phyloP scores from a whole-genome alignment of 331 rosid species.

The Ulmus americana region DNA sequence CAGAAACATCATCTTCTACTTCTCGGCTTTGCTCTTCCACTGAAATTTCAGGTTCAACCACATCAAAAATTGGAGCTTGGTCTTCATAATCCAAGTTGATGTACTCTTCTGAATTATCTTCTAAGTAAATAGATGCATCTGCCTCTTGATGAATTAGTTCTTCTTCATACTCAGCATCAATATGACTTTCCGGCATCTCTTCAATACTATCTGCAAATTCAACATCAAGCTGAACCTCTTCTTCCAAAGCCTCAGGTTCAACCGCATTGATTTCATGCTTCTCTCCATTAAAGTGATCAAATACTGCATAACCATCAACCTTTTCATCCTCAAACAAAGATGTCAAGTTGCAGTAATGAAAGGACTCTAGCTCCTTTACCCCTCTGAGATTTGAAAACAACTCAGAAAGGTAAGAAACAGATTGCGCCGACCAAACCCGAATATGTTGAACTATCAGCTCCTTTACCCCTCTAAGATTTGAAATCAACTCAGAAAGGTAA shows the following conservation, averaged over 20 bases:
- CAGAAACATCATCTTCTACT: not conserved
- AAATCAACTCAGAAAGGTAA: conserved; percentile 35
- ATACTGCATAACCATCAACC: conserved; percentile 24
- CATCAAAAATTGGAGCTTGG: conserved; percentile 8
- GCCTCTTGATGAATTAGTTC: conserved; percentile 13
- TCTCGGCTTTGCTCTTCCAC: not conserved
- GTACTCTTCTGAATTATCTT: conserved; percentile 17
- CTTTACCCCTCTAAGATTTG: conserved; percentile 28
- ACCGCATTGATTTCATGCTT: conserved; percentile 7
- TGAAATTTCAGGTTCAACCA: not conserved
- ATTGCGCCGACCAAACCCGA: conserved; percentile 27
- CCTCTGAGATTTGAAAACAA: conserved; percentile 35
- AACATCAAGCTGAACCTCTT: conserved; percentile 15
- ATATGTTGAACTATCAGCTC: conserved; percentile 23
- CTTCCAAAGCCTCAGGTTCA: conserved; percentile 17
- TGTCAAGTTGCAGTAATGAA: conserved; percentile 51
- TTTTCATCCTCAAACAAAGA: conserved; percentile 16
- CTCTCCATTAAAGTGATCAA: conserved; percentile 22
- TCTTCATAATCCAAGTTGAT: not conserved
- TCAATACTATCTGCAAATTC: conserved; percentile 15
- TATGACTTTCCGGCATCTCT: conserved; percentile 20
- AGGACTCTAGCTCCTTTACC: conserved; percentile 20
- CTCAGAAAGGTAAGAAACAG: conserved; percentile 30
- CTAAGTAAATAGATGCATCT: conserved; percentile 1
- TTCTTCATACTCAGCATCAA: conserved; percentile 17